Evolutionary conservation across 78 protist species (phyloP).

Genomic region (Reticulomyxa filosa): DNA sequence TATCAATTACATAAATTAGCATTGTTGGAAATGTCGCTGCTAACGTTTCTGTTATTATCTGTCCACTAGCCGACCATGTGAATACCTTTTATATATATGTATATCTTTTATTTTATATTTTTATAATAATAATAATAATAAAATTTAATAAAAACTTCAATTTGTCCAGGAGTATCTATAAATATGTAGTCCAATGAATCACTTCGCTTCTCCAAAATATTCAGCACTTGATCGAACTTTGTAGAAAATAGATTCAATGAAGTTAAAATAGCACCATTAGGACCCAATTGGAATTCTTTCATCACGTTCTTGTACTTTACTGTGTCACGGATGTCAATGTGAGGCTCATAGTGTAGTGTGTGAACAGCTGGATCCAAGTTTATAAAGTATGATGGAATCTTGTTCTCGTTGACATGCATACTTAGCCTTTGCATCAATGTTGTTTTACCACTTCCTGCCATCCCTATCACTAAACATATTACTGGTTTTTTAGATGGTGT

Average conservation of each 20-base stretch:
- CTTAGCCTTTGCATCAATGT: slow-evolving; percentile 25
- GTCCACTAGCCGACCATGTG: slow-evolving; percentile 31
- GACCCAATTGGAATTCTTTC: slow-evolving; percentile 17
- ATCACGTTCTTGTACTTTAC: slow-evolving; percentile 22
- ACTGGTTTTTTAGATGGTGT: slow-evolving; percentile 4
- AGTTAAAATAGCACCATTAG: slow-evolving; percentile 38
- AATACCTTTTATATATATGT: no score
- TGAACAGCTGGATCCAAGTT: slow-evolving; percentile 30
- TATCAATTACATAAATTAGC: slow-evolving; percentile 16
- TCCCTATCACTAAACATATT: slow-evolving; percentile 11
- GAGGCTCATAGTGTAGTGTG: slow-evolving; percentile 1
- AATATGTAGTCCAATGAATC: slow-evolving; percentile 7
- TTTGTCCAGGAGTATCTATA: slow-evolving; percentile 38
- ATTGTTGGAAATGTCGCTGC: slow-evolving; percentile 16
- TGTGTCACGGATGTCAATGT: slow-evolving; percentile 27
- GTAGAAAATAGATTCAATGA: slow-evolving; percentile 28
- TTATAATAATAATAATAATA: not conserved
- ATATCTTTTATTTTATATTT: no score
- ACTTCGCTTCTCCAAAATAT: not conserved
- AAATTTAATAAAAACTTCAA: slow-evolving; percentile 18
- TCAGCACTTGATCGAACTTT: slow-evolving; percentile 15
- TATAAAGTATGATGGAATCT: slow-evolving; percentile 9
- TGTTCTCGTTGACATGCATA: not conserved
- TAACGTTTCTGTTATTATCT: slow-evolving; percentile 16
- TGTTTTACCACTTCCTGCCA: slow-evolving; percentile 38